Base-by-base conservation (phyloP, 1,139 yeast genomes). In the Sporopachydermia cereana region DNA sequence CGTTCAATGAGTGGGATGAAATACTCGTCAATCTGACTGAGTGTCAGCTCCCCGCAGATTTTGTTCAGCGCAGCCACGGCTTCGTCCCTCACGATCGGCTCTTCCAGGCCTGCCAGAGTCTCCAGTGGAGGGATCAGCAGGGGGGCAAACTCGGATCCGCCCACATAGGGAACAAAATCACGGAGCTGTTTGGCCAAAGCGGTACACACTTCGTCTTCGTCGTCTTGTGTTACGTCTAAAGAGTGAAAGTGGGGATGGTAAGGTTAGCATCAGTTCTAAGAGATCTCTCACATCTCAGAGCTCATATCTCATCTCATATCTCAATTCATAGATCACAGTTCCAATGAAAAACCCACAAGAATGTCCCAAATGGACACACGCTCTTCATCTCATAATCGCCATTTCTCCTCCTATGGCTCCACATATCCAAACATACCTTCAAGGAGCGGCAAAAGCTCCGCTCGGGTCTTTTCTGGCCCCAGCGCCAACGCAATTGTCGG, bases 161-260 rank as follows among this genome's bases (percentile, higher is more conserved):
- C 98, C 49, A 93, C 78, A 51, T 70, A 72, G 3, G 96, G 95
- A 36, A 89, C 77, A 60, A 93, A 91, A 47, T 76, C 77, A 41
- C 95, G 95, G 54, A 93, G 68, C 66, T 89, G 91, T 54, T 83
- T 84, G 2, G 97, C 97, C 53, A 93, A 73, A 18, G 88, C 93
- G 1, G 96, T 86, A 63, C 91, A 81, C 5, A 93, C 96, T 64
- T 93, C 99, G 62, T 93, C 99, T 64, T 93, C 98, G 61, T 93
- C 99, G 57, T 91, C 99, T 54, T 91, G 96, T 9, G 96, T 89
- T 41, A 88, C 97, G 55, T 84, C 85, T 41, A 41, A 51, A 63
- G 66, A 58, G 23, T 31, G 30, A 12, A 7, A 16, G 30, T 7
- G 22, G 30, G 22, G 30, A 14, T 20, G 9, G 17, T 5, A 41